These are phyloP conservation scores for Abortiporus biennis DNA, from an alignment of 1,284 basidiomycete genomes.

Conservation along the genomic window DNA sequence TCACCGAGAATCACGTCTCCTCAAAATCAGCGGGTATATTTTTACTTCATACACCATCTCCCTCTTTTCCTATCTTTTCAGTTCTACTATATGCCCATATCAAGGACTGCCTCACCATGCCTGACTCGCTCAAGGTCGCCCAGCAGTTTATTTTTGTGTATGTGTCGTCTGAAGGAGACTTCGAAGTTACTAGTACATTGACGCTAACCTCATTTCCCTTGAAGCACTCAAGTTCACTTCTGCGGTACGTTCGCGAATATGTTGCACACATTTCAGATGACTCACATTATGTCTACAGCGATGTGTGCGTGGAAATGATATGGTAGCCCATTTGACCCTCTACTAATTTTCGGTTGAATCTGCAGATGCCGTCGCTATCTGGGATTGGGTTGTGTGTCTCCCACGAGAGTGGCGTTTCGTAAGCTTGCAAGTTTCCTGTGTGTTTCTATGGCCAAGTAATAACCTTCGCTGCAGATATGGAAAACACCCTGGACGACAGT, in stretches of 20 bases:
- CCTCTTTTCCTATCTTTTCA: slow-evolving; percentile 1
- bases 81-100: slow-evolving; percentile 1
- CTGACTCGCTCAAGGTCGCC: slow-evolving; percentile 34
- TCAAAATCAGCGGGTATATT: too few relatives aligned
- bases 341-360: slow-evolving; percentile 17
- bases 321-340: slow-evolving; percentile 12
- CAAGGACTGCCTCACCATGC: slow-evolving; percentile 24
- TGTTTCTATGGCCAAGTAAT: not conserved
- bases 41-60: slow-evolving; percentile 11
- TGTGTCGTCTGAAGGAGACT: slow-evolving; percentile 35
- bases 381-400: slow-evolving; percentile 77
- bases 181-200: too few relatives aligned
- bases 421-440: slow-evolving; percentile 5
- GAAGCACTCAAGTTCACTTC: slow-evolving; percentile 71
- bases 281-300: slow-evolving; percentile 33
- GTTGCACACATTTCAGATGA: slow-evolving; percentile 12
- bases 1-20: too few relatives aligned
- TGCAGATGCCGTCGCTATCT: slow-evolving; percentile 69
- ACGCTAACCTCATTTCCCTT: not conserved
- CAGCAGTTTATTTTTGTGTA: slow-evolving; percentile 48
- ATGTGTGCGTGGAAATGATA: slow-evolving; percentile 66
- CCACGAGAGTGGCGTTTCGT: slow-evolving; percentile 55
- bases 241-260: slow-evolving; percentile 53
- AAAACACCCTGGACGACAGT: slow-evolving; percentile 76
- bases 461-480: slow-evolving; percentile 53